These are phyloP conservation scores for Ophiostoma himal-ulmi DNA, from an alignment of 2,329 filamentous ascomycete genomes.

Conservation along the genomic window DNA sequence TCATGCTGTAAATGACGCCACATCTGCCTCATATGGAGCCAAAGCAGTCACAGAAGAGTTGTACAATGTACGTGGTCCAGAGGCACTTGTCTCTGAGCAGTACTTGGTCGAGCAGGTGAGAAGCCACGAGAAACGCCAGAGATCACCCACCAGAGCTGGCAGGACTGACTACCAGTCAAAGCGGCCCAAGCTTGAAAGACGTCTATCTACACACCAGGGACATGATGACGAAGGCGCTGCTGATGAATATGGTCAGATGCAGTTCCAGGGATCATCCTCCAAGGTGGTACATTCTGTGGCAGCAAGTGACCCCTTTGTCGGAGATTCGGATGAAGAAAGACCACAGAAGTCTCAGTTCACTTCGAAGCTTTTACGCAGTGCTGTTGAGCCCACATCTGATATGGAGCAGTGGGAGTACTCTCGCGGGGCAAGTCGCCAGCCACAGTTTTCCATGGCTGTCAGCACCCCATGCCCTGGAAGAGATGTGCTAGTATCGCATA, in stretches of 20 bases:
- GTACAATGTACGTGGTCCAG: background rate
- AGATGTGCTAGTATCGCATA: background rate
- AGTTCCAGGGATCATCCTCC: background rate
- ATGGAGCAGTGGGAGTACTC: background rate
- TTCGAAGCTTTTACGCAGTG: slow-evolving; percentile 18
- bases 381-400: background rate
- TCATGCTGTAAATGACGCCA: background rate
- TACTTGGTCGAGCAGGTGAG: background rate
- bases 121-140: background rate
- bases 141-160: background rate
- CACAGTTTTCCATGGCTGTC: background rate
- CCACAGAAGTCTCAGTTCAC: slow-evolving; percentile 20
- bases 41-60: background rate
- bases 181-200: background rate
- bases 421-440: background rate
- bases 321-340: background rate
- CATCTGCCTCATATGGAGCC: background rate
- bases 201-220: background rate
- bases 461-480: background rate
- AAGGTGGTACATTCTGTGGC: background rate
- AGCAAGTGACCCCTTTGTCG: slow-evolving; percentile 21
- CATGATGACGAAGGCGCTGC: background rate
- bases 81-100: background rate
- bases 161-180: background rate
- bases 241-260: background rate